Evolutionary conservation across 2,329 filamentous ascomycete species (phyloP).

Genomic region (Ustulina deusta): DNA sequence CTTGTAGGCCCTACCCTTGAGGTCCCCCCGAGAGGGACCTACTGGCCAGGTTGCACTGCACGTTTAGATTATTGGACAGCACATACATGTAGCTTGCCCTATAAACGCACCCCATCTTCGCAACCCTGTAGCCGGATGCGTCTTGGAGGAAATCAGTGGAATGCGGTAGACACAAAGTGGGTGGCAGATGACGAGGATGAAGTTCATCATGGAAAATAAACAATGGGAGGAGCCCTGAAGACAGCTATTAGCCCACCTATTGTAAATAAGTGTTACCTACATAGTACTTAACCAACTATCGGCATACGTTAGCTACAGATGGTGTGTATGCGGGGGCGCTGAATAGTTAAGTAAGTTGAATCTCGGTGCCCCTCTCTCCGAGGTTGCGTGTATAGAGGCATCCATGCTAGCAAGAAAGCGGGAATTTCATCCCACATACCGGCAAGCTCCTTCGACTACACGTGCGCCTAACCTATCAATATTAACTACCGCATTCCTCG

Average conservation of each 20-base stretch:
- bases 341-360: no score
- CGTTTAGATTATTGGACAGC: background rate
- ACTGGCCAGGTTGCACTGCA: background rate
- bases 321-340: no score
- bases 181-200: background rate
- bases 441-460: background rate
- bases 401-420: background rate
- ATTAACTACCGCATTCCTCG: no score
- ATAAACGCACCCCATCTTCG: no score
- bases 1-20: background rate
- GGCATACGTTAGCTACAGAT: no score
- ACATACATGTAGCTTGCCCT: background rate
- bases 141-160: background rate
- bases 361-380: no score
- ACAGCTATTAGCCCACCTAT: no score
- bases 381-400: no score
- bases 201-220: background rate
- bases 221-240: background rate
- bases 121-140: background rate
- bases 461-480: slow-evolving; percentile 3
- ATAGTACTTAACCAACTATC: no score
- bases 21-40: background rate
- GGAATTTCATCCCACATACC: slow-evolving; percentile 18
- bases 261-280: no score
- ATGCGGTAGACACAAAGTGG: no score